Base-by-base conservation (phyloP, 176 grass and related monocot genomes). In the Elymus sibiricus region DNA sequence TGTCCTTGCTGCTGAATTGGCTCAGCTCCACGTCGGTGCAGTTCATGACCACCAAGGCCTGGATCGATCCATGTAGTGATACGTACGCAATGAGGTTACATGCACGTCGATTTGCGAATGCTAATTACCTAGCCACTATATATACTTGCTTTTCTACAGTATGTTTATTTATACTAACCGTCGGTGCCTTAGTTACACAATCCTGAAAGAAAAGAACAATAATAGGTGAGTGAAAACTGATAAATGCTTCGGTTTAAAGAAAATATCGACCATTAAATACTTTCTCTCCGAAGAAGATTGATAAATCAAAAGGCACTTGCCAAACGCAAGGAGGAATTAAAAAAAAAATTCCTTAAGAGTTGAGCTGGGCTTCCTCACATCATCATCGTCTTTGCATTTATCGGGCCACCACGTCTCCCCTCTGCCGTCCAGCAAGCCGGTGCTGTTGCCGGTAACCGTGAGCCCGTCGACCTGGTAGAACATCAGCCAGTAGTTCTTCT, bases 391-490 rank as follows among this genome's bases (percentile, higher is more conserved):
- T 29, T 12, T 60, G 81, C 87, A 89, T 40, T 9, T 89, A 24
- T 10, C 38, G 66, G 5, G 0, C 87, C 87, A 89, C 87, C 87
- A 89, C 16, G 29, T 74, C 2, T 32, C 4, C 12, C 87, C 87
- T 5, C 49, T 73, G 42, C 87, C 87, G 66, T 84, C 56, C 29
- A 89, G n/a, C 66, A 79, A 11, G 31, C 87, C 87, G 2, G 37
- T 16, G 21, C 11, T 58, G 55, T 22, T 40, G 75, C 87, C 87
- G 60, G 92, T 89, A 4, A 94, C 83, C 64, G 58, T 85, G 38
- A 94, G 74, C 61, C 74, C 25, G 46, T 91, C 28, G 40, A 94
- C 84, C 69, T 9, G 6, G 4, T 77, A 0, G 81, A 94, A 94
- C 51, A 37, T 55, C n/a, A 94, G 44, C 92, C 92, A 94, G 9